Conservation (phyloP, 306 rosid genomes). For the Lathyrus tuberosus region DNA sequence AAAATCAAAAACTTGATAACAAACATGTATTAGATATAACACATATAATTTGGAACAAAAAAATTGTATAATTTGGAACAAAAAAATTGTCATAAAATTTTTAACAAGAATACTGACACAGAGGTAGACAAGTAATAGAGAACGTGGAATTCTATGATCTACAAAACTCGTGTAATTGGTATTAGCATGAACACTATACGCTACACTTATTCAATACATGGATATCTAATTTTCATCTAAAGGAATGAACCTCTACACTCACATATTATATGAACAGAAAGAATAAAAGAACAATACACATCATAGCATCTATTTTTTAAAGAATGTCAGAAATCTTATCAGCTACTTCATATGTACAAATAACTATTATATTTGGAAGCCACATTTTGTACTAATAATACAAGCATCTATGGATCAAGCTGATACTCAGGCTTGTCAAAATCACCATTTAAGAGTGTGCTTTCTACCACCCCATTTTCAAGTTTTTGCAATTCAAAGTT, state of each 20-base stretch:
- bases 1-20: no score
- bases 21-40: background rate
- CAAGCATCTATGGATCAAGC: constrained; percentile 60
- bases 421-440: constrained; percentile 59
- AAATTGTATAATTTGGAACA: background rate
- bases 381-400: constrained; percentile 3
- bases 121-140: background rate
- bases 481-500: constrained; percentile 52
- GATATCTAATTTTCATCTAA: constrained; percentile 40
- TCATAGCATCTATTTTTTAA: no score
- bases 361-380: constrained; percentile 35
- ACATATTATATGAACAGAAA: no score
- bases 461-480: constrained; percentile 39
- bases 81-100: background rate
- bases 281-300: no score
- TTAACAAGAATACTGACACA: background rate
- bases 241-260: constrained; percentile 47
- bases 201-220: constrained; percentile 51
- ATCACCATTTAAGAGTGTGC: constrained; percentile 54
- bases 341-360: constrained; percentile 60
- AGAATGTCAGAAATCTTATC: no score
- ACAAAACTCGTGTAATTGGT: constrained; percentile 22
- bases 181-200: constrained; percentile 19
- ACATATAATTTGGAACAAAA: no score
- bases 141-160: background rate